Conservation (phyloP, 352 stramenopile genomes). For the Pythium graminicola region DNA sequence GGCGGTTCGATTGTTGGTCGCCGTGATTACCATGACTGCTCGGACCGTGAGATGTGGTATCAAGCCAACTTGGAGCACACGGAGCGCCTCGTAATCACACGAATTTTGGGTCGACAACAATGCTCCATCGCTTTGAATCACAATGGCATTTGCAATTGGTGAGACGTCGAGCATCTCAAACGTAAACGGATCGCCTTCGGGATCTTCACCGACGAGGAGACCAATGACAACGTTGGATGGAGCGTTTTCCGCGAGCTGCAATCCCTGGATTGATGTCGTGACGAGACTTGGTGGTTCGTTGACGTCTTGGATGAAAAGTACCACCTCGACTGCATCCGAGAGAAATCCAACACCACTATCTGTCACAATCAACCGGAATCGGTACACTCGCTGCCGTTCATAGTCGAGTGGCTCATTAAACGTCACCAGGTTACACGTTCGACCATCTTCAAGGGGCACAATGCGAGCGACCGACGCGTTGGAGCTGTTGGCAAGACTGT, state of each 20-base stretch:
- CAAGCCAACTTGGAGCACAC: not conserved
- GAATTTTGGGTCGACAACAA: conserved; percentile 2
- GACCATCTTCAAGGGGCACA: conserved; percentile 18
- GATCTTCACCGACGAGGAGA: conserved; percentile 34
- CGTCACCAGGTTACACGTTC: conserved; percentile 33
- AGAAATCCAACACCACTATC: conserved; percentile 44
- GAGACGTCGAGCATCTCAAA: conserved; percentile 29
- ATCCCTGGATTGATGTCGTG: conserved; percentile 21
- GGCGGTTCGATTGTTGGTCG: conserved; percentile 1
- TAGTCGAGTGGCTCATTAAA: conserved; percentile 34
- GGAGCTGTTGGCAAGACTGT: no score
- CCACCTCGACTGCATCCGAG: conserved; percentile 32
- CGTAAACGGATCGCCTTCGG: conserved; percentile 37
- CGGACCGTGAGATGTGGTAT: conserved; percentile 12
- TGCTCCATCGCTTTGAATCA: conserved; percentile 3
- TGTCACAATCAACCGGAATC: conserved; percentile 35
- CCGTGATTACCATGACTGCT: not conserved
- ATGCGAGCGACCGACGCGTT: conserved; percentile 37
- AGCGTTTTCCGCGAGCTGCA: conserved; percentile 37
- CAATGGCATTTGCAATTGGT: conserved; percentile 23
- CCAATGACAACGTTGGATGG: conserved; percentile 19
- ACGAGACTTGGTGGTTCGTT: conserved; percentile 38
- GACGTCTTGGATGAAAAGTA: conserved; percentile 40
- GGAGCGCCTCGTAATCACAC: conserved; percentile 20
- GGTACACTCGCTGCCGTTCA: conserved; percentile 31